Evolutionary conservation across 2,329 filamentous ascomycete species (phyloP).

Genomic region (Xylariaceae sp.): DNA sequence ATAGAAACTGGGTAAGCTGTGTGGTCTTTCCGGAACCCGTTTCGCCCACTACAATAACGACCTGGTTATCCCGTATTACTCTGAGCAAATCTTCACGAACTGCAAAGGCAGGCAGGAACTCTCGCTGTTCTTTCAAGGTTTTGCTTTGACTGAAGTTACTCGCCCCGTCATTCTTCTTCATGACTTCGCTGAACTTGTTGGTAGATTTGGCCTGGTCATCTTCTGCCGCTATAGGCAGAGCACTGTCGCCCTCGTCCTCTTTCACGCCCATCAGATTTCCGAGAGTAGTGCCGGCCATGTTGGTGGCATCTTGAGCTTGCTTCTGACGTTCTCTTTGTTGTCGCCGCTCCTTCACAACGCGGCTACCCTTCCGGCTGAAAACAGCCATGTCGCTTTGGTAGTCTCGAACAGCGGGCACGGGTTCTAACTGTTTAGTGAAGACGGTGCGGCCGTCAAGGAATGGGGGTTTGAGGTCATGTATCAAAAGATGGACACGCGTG

Average conservation of each 20-base stretch:
- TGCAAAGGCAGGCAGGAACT: conserved; percentile 91
- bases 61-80: conserved; percentile 94
- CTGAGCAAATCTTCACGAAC: conserved; percentile 88
- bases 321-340: conserved; percentile 91
- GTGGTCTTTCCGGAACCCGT: conserved; percentile 98
- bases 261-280: conserved; percentile 96
- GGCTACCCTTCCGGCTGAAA: conserved; percentile 91
- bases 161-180: conserved; percentile 80
- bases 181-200: conserved; percentile 81
- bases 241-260: conserved; percentile 88
- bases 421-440: conserved; percentile 95
- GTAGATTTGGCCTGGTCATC: conserved; percentile 57
- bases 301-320: conserved; percentile 92
- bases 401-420: conserved; percentile 86
- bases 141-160: conserved; percentile 94
- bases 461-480: conserved; percentile 89
- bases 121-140: conserved; percentile 80
- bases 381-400: conserved; percentile 98
- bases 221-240: conserved; percentile 68
- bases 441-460: conserved; percentile 93
- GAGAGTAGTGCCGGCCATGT: conserved; percentile 81
- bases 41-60: conserved; percentile 93
- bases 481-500: conserved; percentile 80
- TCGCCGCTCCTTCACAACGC: conserved; percentile 82
- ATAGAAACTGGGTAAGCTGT: conserved; percentile 90